These are phyloP conservation scores for Xylariales sp. DNA, from an alignment of 2,329 filamentous ascomycete genomes.

Conservation along the genomic window DNA sequence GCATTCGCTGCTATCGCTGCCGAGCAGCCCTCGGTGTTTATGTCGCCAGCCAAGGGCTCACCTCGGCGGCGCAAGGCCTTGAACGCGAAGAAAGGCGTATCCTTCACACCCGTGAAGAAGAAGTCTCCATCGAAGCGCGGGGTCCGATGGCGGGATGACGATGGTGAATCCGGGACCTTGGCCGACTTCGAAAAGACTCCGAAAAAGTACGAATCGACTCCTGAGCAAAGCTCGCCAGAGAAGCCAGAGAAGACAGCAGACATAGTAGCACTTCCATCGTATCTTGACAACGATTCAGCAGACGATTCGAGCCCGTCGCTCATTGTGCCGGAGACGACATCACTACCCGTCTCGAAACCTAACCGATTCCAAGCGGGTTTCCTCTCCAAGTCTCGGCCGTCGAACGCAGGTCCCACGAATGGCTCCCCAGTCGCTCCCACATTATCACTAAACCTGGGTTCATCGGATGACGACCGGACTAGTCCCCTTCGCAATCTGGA, in stretches of 20 bases:
- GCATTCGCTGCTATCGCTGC: slow-evolving; percentile 30
- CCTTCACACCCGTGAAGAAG: slow-evolving; percentile 79
- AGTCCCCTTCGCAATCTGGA: slow-evolving; percentile 48
- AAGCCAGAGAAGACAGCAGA: slow-evolving; percentile 42
- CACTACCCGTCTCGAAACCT: slow-evolving; percentile 44
- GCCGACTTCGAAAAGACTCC: slow-evolving; percentile 93
- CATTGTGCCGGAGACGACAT: slow-evolving; percentile 44
- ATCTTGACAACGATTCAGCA: slow-evolving; percentile 34
- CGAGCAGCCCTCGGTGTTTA: slow-evolving; percentile 33
- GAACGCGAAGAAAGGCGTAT: slow-evolving; percentile 64
- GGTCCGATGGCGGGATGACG: slow-evolving; percentile 91
- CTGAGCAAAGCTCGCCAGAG: slow-evolving; percentile 47
- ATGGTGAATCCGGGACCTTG: slow-evolving; percentile 72
- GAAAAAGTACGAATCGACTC: slow-evolving; percentile 58
- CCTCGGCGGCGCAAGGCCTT: slow-evolving; percentile 72
- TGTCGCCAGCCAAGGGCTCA: slow-evolving; percentile 69
- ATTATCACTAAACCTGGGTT: slow-evolving; percentile 53
- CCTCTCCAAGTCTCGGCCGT: slow-evolving; percentile 54
- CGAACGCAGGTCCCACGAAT: slow-evolving; percentile 37
- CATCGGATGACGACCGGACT: slow-evolving; percentile 46
- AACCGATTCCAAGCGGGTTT: slow-evolving; percentile 88
- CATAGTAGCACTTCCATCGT: slow-evolving; percentile 49
- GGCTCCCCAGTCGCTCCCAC: slow-evolving; percentile 60
- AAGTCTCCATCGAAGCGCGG: slow-evolving; percentile 66
- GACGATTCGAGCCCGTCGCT: slow-evolving; percentile 54